Base-by-base conservation (phyloP, 2,329 filamentous ascomycete species). In the Lecanicillium sp. region DNA sequence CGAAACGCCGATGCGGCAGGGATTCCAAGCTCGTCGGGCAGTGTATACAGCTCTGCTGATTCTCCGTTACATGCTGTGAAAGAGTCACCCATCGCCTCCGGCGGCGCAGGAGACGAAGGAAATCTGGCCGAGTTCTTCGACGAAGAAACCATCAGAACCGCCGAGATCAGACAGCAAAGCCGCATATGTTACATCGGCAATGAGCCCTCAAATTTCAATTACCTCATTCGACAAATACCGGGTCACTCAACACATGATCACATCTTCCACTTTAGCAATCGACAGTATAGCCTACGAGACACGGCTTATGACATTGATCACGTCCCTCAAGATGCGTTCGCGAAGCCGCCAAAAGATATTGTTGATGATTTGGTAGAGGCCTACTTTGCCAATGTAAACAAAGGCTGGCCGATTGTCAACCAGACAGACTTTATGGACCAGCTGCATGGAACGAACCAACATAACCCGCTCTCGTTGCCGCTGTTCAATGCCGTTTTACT, bases 141-240 rank as follows among this genome's bases (percentile, higher is more conserved):
- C 41, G 60, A 65, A 31, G 65, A 70, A 35, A 63, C 67, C 15
- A 54, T 62, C 17, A 59, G 60, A 22, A 53, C 59, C 16, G 55
- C 64, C 14, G 65, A 70, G 39, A 71, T 74, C n/a, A 57, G 64
- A 27, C 56, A 60, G 37, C 58, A 62, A 3, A 65, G 68, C 13
- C 64, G 70, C 17, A 64, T 70, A 9, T 71, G 69, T 40, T 75
- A 71, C 46, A 70, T 75, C 32, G 71, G 71, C 6, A 68, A 70
- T 40, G 70, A 73, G 44, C 63, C 71, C 42, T 75, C 71, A 25
- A 75, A 75, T 42, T 62, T 75, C 46, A 71, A 71, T 39, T 73
- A 73, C 45, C 55, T 75, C 30, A 64, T 75, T 19, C 66, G 68
- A 11, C 70, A 73, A 43, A 65, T 68, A 42, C 53, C 56, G 9